A percentile compares a stretch with the other conserved stretches of the same genome.
These are phyloP conservation scores for Graphilbum fragrans DNA, from an alignment of 2,329 filamentous ascomycete genomes.

Conservation along the genomic window DNA sequence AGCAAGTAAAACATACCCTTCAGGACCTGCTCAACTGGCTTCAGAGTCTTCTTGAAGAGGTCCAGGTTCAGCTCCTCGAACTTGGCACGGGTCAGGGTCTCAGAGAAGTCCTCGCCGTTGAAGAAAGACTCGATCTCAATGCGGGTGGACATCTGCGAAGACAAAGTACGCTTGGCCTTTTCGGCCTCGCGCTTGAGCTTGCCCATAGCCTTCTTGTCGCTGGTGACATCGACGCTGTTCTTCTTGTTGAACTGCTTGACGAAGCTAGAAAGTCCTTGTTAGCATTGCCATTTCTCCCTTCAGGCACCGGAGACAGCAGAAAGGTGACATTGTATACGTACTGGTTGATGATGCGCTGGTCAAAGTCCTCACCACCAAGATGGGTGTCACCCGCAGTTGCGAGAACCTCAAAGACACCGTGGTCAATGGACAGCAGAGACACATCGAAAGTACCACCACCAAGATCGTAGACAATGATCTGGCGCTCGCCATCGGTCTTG, in stretches of 20 bases:
- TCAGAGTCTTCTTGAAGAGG: slow-evolving; percentile 98
- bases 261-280: slow-evolving; percentile 56
- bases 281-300: background rate
- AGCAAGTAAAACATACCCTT: slow-evolving; percentile 32
- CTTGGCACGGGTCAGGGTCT: slow-evolving; percentile 96
- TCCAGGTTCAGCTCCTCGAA: slow-evolving; percentile 99
- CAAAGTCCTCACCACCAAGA: slow-evolving; percentile 97
- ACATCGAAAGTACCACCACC: slow-evolving; percentile 94
- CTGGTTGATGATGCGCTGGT: slow-evolving; percentile 91
- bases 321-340: no score
- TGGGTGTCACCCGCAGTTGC: slow-evolving; percentile 95
- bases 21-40: slow-evolving; percentile 96
- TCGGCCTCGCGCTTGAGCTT: slow-evolving; percentile 99
- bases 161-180: slow-evolving; percentile 98
- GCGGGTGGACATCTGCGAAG: slow-evolving; percentile 82
- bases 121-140: slow-evolving; percentile 97
- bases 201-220: slow-evolving; percentile 95
- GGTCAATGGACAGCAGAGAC: slow-evolving; percentile 79
- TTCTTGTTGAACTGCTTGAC: slow-evolving; percentile 99
- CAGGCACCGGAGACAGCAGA: no score
- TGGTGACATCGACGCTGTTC: slow-evolving; percentile 80
- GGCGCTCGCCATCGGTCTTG: slow-evolving; percentile 71
- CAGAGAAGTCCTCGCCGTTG: slow-evolving; percentile 94
- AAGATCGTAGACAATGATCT: slow-evolving; percentile 88
- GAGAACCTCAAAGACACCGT: slow-evolving; percentile 88